A percentile compares a stretch with the other conserved stretches of the same genome.
phyloP scores from a whole-genome alignment of 495 filamentous ascomycete species.

The Parathielavia appendiculata region DNA sequence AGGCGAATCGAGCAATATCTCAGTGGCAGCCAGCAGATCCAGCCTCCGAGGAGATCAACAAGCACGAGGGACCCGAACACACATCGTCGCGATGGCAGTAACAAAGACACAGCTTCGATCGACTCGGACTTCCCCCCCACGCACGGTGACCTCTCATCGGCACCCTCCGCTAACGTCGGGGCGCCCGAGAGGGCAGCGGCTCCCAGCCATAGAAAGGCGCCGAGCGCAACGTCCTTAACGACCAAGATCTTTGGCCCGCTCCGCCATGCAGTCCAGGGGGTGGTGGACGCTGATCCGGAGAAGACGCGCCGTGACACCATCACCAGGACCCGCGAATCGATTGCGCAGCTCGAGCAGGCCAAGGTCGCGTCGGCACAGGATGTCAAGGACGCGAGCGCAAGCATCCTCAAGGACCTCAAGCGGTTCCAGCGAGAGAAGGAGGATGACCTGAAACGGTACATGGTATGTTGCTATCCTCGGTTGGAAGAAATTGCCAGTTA shows the following conservation, averaged over 20 bases:
- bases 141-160: conserved; percentile 61
- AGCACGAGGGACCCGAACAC: conserved; percentile 49
- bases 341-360: conserved; percentile 77
- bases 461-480: conserved; percentile 57
- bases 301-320: conserved; percentile 87
- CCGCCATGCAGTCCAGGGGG: conserved; percentile 89
- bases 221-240: conserved; percentile 74
- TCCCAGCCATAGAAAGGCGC: conserved; percentile 61
- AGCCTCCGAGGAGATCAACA: conserved; percentile 58
- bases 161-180: conserved; percentile 59
- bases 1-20: conserved; percentile 90
- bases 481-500: not conserved
- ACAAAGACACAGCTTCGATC: conserved; percentile 72
- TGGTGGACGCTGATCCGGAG: conserved; percentile 94
- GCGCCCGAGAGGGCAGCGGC: conserved; percentile 40
- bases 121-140: conserved; percentile 94
- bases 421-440: conserved; percentile 93
- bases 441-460: conserved; percentile 85
- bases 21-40: conserved; percentile 56
- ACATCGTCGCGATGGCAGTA: conserved; percentile 44
- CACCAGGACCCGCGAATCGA: conserved; percentile 80
- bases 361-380: conserved; percentile 80
- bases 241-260: conserved; percentile 94
- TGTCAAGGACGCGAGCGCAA: conserved; percentile 81
- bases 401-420: conserved; percentile 81